phyloP scores from a whole-genome alignment of 345 rosid species.

The Melaleuca quinquenervia region DNA sequence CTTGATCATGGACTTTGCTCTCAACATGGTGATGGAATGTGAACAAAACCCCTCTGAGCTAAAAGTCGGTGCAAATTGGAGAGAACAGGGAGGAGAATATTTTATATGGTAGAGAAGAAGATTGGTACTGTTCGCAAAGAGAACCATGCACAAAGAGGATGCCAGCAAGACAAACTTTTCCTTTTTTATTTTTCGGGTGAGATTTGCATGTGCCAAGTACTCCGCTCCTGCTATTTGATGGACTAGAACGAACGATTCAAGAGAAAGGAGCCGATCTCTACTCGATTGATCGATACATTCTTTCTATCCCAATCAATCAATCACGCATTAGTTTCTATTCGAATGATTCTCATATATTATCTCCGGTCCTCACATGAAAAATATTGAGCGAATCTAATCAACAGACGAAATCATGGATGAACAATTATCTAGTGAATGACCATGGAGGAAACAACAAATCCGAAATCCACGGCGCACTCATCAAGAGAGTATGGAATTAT shows the following conservation, averaged over 20 bases:
- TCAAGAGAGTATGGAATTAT: neutral
- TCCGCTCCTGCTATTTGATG: neutral
- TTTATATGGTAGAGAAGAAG: conserved; percentile 9
- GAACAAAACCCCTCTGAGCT: neutral
- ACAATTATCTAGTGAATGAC: neutral
- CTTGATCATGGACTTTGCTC: conserved; percentile 4
- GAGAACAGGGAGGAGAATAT: conserved; percentile 1
- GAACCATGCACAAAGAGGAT: conserved; percentile 8
- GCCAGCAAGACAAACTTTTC: neutral
- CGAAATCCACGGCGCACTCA: neutral
- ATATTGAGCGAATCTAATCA: neutral
- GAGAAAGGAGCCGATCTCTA: neutral
- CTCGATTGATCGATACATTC: neutral
- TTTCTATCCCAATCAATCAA: neutral
- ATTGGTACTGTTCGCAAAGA: conserved; percentile 1
- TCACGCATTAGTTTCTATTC: neutral
- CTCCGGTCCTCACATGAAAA: neutral
- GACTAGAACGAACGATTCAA: neutral
- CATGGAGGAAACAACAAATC: neutral
- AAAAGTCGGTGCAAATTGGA: neutral
- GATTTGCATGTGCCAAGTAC: neutral
- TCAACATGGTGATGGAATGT: neutral
- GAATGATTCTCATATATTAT: neutral
- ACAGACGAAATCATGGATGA: neutral
- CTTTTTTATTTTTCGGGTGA: too few relatives aligned